Conservation (phyloP, 179 eudicot genomes). For the Dionaea muscipula region DNA sequence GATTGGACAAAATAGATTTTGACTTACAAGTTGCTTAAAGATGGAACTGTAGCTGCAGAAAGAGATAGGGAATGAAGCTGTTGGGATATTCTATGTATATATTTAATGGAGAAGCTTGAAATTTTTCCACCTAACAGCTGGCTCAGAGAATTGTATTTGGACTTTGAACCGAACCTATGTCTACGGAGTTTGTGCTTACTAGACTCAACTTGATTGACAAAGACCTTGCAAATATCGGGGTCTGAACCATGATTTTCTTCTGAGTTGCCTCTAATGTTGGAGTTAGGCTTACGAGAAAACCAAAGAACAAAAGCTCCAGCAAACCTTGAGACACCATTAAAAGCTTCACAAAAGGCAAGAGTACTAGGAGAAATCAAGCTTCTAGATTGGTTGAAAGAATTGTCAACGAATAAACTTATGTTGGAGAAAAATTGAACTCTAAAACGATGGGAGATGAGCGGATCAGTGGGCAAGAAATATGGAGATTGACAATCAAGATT, state of each 20-base stretch:
- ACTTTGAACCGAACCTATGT: slow-evolving; percentile 16
- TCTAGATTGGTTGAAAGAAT: slow-evolving; percentile 28
- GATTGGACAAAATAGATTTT: not conserved
- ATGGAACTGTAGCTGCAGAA: slow-evolving; percentile 54
- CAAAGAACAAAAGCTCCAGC: slow-evolving; percentile 38
- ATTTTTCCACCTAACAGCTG: slow-evolving; percentile 25
- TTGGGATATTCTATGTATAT: slow-evolving; percentile 26
- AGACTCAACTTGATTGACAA: slow-evolving; percentile 18
- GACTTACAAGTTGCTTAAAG: slow-evolving; percentile 47
- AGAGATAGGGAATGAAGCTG: slow-evolving; percentile 41
- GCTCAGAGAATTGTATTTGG: slow-evolving; percentile 18
- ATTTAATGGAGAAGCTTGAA: slow-evolving; percentile 28
- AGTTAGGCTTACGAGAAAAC: slow-evolving; percentile 33
- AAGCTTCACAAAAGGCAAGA: slow-evolving; percentile 39
- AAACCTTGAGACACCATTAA: slow-evolving; percentile 43
- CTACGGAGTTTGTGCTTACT: slow-evolving; percentile 17
- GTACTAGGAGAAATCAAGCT: slow-evolving; percentile 27
- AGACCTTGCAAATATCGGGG: slow-evolving; percentile 12
- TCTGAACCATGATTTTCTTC: slow-evolving; percentile 16
- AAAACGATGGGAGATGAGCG: slow-evolving; percentile 18
- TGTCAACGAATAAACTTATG: slow-evolving; percentile 35
- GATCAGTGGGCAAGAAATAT: slow-evolving; percentile 20
- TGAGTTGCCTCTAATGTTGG: slow-evolving; percentile 16
- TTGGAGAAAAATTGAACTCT: slow-evolving; percentile 25
- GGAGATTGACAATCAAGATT: slow-evolving; percentile 36